phyloP scores from a whole-genome alignment of 164 flowering plant species.

The Annona cherimola region DNA sequence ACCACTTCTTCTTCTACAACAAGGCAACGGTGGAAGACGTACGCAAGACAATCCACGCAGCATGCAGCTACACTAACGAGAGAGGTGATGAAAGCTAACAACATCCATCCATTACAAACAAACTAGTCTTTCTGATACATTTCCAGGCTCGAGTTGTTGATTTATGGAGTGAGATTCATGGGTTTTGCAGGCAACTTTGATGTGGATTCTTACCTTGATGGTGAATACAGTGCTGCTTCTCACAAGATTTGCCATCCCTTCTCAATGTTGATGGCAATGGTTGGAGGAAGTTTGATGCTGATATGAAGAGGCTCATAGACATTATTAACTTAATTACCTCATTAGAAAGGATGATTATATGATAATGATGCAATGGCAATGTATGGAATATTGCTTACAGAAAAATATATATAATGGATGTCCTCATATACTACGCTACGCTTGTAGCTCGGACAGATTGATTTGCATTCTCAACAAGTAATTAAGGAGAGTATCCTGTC shows the following conservation, averaged over 20 bases:
- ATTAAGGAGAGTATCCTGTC: too few species aligned
- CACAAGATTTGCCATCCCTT: neutral
- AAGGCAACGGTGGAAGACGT: constrained; percentile 53
- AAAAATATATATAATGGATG: neutral
- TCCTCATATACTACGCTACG: neutral
- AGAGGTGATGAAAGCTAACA: constrained; percentile 36
- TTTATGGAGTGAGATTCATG: neutral
- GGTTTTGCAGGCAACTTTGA: constrained; percentile 57
- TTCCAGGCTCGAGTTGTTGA: too few species aligned
- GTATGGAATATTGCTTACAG: neutral
- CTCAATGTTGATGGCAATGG: constrained; percentile 5
- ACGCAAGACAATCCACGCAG: constrained; percentile 52
- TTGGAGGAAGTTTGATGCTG: constrained; percentile 9
- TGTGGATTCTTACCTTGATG: constrained; percentile 52
- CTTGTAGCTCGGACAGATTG: neutral
- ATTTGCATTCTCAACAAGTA: too few species aligned
- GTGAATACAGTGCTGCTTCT: constrained; percentile 17
- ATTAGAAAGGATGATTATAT: neutral
- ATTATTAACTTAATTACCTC: neutral
- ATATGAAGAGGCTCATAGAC: neutral
- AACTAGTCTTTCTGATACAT: neutral
- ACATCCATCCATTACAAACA: neutral
- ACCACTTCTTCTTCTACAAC: constrained; percentile 58
- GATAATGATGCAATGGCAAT: neutral
- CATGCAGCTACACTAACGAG: constrained; percentile 47